Percentiles rank a stretch among this genome's conserved stretches.
phyloP scores from a whole-genome alignment of 2,329 filamentous ascomycete species.

The Pseudophaeomoniella oleicola region DNA sequence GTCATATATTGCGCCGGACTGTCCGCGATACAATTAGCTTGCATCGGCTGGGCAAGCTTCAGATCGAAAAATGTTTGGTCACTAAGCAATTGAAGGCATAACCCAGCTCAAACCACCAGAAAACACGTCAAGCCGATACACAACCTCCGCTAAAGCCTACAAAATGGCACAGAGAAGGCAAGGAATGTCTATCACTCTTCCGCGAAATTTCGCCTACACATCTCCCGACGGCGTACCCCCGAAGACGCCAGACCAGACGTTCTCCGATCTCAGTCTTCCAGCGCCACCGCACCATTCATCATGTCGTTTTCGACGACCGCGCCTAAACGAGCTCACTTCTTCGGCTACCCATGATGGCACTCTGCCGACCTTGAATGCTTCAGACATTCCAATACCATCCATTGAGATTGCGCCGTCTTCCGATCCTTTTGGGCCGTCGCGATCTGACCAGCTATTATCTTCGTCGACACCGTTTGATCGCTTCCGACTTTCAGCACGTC shows the following conservation, averaged over 20 bases:
- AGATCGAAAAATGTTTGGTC: background rate
- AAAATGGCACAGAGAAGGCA: slow-evolving; percentile 17
- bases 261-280: slow-evolving; percentile 23
- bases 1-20: too few relatives aligned
- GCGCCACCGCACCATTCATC: slow-evolving; percentile 29
- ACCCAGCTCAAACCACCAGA: too few relatives aligned
- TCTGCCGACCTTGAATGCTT: slow-evolving; percentile 13
- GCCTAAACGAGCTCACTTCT: slow-evolving; percentile 21
- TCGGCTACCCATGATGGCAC: slow-evolving; percentile 18
- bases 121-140: background rate
- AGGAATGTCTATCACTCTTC: slow-evolving; percentile 28
- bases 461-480: slow-evolving; percentile 16
- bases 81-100: background rate
- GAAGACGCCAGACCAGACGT: slow-evolving; percentile 27
- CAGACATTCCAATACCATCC: slow-evolving; percentile 27
- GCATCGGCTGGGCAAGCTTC: too few relatives aligned
- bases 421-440: slow-evolving; percentile 7
- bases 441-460: slow-evolving; percentile 14
- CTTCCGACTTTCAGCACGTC: slow-evolving; percentile 22
- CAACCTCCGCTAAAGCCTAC: background rate
- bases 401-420: slow-evolving; percentile 18
- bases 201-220: slow-evolving; percentile 31
- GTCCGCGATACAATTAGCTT: too few relatives aligned
- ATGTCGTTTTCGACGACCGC: slow-evolving; percentile 23
- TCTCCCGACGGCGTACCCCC: slow-evolving; percentile 20